A percentile compares a stretch with the other conserved stretches of the same genome.
These are phyloP conservation scores for Yamadazyma membranifaciens DNA, from an alignment of 1,139 yeast genomes.

Conservation along the genomic window DNA sequence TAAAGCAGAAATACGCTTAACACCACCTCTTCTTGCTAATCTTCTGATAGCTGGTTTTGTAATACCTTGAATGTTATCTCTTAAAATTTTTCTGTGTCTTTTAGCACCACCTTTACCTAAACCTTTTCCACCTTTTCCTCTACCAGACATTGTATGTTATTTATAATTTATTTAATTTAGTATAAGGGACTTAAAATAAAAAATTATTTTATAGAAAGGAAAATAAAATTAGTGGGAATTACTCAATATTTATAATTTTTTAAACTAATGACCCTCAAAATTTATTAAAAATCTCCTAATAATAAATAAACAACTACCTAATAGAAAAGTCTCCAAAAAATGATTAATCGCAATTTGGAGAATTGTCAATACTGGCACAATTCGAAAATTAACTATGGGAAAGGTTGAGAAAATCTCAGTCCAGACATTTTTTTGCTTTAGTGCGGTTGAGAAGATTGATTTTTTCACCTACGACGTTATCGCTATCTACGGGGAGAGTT, in stretches of 20 bases:
- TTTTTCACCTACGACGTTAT: background rate
- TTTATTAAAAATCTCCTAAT: background rate
- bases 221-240: conserved; percentile 11
- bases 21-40: conserved; percentile 99
- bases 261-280: background rate
- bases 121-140: conserved; percentile 99
- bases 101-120: conserved; percentile 99
- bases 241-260: conserved; percentile 1
- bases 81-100: conserved; percentile 99
- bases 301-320: too few relatives aligned
- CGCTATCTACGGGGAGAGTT: too few relatives aligned
- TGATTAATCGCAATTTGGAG: too few relatives aligned
- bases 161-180: conserved; percentile 1
- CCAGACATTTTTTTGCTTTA: conserved; percentile 2
- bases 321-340: too few relatives aligned
- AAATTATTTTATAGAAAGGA: conserved; percentile 8
- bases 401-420: conserved; percentile 1
- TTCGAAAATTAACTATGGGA: background rate
- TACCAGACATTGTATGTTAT: conserved; percentile 77
- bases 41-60: conserved; percentile 99
- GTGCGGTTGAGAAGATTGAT: background rate
- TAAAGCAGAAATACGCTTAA: conserved; percentile 98
- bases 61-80: conserved; percentile 99
- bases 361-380: background rate
- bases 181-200: conserved; percentile 2